Evolutionary conservation across 768 basidiomycete species (phyloP).

Genomic region (Rhizopogon vesiculosus): DNA sequence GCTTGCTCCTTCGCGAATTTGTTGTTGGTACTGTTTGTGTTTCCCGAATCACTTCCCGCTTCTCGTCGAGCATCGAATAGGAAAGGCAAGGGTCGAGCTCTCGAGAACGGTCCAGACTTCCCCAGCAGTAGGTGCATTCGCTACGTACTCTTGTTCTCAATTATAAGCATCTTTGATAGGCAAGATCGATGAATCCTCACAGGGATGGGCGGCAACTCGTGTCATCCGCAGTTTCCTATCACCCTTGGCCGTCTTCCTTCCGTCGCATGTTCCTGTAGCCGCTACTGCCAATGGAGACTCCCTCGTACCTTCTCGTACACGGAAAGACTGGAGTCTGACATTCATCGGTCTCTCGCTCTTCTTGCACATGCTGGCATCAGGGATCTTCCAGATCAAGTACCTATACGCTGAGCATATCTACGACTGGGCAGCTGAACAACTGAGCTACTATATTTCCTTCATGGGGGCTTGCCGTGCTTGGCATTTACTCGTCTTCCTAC

Average conservation of each 20-base stretch:
- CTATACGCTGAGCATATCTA: slow-evolving; percentile 74
- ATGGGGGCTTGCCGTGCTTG: slow-evolving; percentile 61
- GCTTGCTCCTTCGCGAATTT: slow-evolving; percentile 42
- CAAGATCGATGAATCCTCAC: neutral
- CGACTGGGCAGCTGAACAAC: slow-evolving; percentile 60
- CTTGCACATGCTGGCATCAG: slow-evolving; percentile 60
- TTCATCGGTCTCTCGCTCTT: slow-evolving; percentile 62
- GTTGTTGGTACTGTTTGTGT: slow-evolving; percentile 56
- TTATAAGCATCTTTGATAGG: neutral
- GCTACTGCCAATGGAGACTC: slow-evolving; percentile 41
- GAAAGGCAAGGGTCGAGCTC: slow-evolving; percentile 26
- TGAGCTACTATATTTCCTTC: slow-evolving; percentile 74
- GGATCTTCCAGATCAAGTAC: slow-evolving; percentile 72
- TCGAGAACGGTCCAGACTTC: slow-evolving; percentile 7
- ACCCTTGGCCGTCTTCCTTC: slow-evolving; percentile 69
- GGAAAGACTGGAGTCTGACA: slow-evolving; percentile 71
- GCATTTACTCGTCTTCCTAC: slow-evolving; percentile 63
- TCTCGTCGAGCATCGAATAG: slow-evolving; percentile 19
- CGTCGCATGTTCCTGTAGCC: slow-evolving; percentile 40
- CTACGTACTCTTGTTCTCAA: neutral
- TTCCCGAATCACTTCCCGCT: slow-evolving; percentile 49
- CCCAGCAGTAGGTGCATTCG: slow-evolving; percentile 8
- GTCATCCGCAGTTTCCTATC: slow-evolving; percentile 45
- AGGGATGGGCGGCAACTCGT: slow-evolving; percentile 8
- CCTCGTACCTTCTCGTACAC: slow-evolving; percentile 55